Percentiles rank a stretch among this genome's conserved stretches.
Conservation (phyloP, 225 moss, liverwort and hornwort genomes). For the Marchantia polymorpha region DNA sequence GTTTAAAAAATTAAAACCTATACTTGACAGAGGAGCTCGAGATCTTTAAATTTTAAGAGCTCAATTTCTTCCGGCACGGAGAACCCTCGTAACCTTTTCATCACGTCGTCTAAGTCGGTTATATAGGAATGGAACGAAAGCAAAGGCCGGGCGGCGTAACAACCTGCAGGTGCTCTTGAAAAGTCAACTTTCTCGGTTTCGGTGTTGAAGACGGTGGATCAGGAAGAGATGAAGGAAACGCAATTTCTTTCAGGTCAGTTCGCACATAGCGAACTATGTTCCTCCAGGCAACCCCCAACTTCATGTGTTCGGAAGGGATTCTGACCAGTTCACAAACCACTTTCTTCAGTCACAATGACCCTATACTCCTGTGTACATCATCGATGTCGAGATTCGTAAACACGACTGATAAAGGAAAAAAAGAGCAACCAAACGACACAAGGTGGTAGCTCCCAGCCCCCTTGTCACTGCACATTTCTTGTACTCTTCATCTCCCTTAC, state of each 20-base stretch:
- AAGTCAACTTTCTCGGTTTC: constrained; percentile 56
- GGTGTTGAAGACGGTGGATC: constrained; percentile 67
- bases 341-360: neutral
- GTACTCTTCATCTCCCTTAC: neutral
- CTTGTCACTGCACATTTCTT: neutral
- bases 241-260: constrained; percentile 83
- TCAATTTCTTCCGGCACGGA: neutral
- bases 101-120: too few relatives aligned
- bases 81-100: neutral
- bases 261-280: constrained; percentile 74
- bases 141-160: neutral
- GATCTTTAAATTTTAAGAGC: too few relatives aligned
- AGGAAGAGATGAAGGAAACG: constrained; percentile 83
- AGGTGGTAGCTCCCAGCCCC: too few relatives aligned
- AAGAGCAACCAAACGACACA: too few relatives aligned
- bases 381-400: too few relatives aligned
- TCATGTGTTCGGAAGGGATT: constrained; percentile 42
- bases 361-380: too few relatives aligned
- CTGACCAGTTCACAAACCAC: constrained; percentile 11
- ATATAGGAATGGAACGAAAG: neutral
- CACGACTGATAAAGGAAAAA: too few relatives aligned
- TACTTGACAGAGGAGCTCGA: too few relatives aligned
- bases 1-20: too few relatives aligned
- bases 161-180: constrained; percentile 68
- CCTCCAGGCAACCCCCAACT: constrained; percentile 79